phyloP scores from a whole-genome alignment of 1,284 basidiomycete species.

The Vanrija humicola region DNA sequence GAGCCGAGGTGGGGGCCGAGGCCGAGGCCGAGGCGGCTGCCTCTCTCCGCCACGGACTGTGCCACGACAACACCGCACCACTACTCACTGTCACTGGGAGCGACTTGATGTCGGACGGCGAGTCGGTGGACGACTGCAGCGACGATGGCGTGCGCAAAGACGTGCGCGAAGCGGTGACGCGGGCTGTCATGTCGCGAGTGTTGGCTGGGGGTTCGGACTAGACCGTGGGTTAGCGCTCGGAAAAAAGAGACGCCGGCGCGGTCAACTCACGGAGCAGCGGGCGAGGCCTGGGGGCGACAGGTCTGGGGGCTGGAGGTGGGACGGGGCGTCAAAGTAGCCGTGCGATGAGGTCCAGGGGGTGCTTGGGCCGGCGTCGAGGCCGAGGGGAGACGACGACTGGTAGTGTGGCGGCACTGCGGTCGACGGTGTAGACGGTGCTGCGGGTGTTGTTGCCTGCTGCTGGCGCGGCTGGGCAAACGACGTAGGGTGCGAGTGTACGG shows the following conservation, averaged over 20 bases:
- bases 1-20: not conserved
- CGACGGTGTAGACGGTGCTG: too few species aligned
- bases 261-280: constrained; percentile 12
- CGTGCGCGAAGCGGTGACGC: constrained; percentile 1
- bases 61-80: not conserved
- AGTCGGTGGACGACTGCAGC: constrained; percentile 8
- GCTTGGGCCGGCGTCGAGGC: too few species aligned
- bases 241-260: too few species aligned
- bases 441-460: too few species aligned
- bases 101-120: constrained; percentile 12
- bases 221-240: not conserved
- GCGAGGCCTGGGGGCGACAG: constrained; percentile 3
- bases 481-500: too few species aligned
- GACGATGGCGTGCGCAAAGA: constrained; percentile 10
- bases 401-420: too few species aligned
- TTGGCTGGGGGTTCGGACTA: constrained; percentile 12
- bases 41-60: not conserved
- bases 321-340: too few species aligned
- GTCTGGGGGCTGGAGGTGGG: too few species aligned
- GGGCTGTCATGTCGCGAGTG: constrained; percentile 7
- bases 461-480: too few species aligned
- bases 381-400: too few species aligned
- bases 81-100: constrained; percentile 19
- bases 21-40: not conserved
- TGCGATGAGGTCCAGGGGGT: too few species aligned